Base-by-base conservation (phyloP, 495 filamentous ascomycete species). In the Talaromyces nanjingensis region DNA sequence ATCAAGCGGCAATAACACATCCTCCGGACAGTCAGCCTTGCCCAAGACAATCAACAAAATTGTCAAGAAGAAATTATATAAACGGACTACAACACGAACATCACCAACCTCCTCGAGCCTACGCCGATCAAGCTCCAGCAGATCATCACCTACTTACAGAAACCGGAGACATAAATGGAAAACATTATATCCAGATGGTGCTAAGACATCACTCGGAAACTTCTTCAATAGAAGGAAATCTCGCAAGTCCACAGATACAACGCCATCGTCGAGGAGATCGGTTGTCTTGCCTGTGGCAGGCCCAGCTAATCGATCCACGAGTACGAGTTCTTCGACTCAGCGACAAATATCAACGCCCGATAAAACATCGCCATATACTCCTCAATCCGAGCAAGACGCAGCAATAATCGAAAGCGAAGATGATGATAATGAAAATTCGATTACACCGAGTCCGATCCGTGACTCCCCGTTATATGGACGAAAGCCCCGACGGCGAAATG, bases 391-490 rank as follows among this genome's bases (percentile, higher is more conserved):
- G 16, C n/a, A 49, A 2, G 7, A 9, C n/a, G 5, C 4, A 8
- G 0, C 29, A 0, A 16, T 29, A 37, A 42, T 24, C n/a, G 57
- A 59, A 18, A 61, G 16, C 42, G 37, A 61, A 4, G 58, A 45
- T 7, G 58, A 24, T n/a, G 49, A 56, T 31, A 16, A 61, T 27
- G 59, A 37, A 8, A 49, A 52, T 27, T 1, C 9, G 6, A 14
- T n/a, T 22, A 18, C 37, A 29, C 37, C 59, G 20, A 49, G 20
- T 33, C 34, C 34, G 1, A 61, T 45, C 16, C 37, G 22, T 20
- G 16, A 39, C 20, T 61, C 59, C 16, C 59, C 34, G 4, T 56
- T n/a, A 56, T 56, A 25, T 56, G 53, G 45, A 49, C n/a, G 45
- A 22, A 7, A n/a, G 14, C 2, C 57, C 14, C 16, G 29, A 22